These are phyloP conservation scores for Metschnikowia baotianmanensis DNA, from an alignment of 805 yeast species.

Conservation along the genomic window DNA sequence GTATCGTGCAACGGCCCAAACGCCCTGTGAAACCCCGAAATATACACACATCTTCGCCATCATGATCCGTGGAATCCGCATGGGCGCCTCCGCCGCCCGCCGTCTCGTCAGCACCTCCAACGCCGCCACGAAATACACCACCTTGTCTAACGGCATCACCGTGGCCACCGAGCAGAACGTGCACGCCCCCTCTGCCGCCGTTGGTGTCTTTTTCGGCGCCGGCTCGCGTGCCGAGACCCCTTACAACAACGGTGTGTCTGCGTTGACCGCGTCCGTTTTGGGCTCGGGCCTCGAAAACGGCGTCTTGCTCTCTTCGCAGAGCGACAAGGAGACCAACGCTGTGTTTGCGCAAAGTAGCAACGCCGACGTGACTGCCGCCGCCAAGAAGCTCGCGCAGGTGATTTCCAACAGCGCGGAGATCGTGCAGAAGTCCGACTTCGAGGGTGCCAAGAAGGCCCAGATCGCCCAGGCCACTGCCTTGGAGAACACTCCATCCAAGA, in stretches of 20 bases:
- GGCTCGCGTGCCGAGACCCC: constrained; percentile 81
- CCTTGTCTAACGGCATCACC: constrained; percentile 70
- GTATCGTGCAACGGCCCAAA: not conserved
- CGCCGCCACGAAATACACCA: constrained; percentile 65
- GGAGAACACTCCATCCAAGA: constrained; percentile 54
- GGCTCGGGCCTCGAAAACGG: constrained; percentile 48
- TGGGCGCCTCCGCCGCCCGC: constrained; percentile 37
- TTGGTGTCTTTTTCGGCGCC: constrained; percentile 71
- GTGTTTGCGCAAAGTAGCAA: constrained; percentile 54
- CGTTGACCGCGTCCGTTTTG: constrained; percentile 55
- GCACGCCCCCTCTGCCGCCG: constrained; percentile 51
- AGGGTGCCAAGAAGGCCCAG: constrained; percentile 46
- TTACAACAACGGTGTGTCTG: constrained; percentile 78
- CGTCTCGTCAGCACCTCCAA: constrained; percentile 59
- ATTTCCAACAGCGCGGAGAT: constrained; percentile 37
- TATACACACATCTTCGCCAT: constrained; percentile 9
- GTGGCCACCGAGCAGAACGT: constrained; percentile 68
- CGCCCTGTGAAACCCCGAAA: constrained; percentile 14
- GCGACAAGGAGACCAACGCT: constrained; percentile 64
- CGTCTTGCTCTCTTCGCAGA: constrained; percentile 51
- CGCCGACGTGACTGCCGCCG: constrained; percentile 51
- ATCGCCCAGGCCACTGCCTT: constrained; percentile 48
- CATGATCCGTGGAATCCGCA: constrained; percentile 46
- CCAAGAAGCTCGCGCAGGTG: constrained; percentile 48
- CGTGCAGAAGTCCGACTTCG: constrained; percentile 45